These are phyloP conservation scores for Symbiodinium natans DNA, from an alignment of 73 alveolate genomes.

Conservation along the genomic window DNA sequence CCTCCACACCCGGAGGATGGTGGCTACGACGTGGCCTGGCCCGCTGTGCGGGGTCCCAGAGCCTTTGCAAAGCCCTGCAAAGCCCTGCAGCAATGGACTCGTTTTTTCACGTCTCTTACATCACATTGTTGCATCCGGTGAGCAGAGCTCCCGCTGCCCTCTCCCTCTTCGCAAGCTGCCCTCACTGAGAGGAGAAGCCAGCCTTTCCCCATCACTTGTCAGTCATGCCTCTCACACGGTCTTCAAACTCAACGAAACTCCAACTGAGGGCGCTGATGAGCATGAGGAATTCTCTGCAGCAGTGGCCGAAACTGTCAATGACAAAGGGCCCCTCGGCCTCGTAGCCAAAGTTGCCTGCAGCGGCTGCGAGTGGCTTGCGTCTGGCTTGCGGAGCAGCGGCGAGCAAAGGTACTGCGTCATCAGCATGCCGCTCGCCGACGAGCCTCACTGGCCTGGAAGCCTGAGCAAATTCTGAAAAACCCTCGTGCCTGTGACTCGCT, in stretches of 20 bases:
- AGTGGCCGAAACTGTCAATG: slow-evolving; percentile 88
- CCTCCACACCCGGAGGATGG: slow-evolving; percentile 92
- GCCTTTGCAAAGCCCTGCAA: too few species aligned
- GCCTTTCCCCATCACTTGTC: neutral
- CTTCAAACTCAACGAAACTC: too few species aligned
- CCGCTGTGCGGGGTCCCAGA: slow-evolving; percentile 14
- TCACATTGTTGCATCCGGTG: neutral
- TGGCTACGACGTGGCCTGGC: slow-evolving; percentile 91
- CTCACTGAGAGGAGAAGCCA: too few species aligned
- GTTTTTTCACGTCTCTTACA: too few species aligned
- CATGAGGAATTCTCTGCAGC: slow-evolving; percentile 93
- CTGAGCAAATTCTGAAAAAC: neutral
- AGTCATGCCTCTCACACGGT: neutral
- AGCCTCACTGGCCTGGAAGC: neutral
- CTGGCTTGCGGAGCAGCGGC: neutral
- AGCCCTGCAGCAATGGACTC: too few species aligned
- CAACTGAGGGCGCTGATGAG: slow-evolving; percentile 63
- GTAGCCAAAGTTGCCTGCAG: neutral
- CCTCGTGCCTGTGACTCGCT: too few species aligned
- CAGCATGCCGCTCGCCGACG: slow-evolving; percentile 48
- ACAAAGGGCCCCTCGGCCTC: slow-evolving; percentile 11
- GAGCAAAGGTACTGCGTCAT: slow-evolving; percentile 62
- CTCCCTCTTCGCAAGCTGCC: too few species aligned
- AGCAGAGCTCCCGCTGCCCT: too few species aligned
- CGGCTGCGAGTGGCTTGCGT: neutral